Evolutionary conservation across 805 yeast species (phyloP).

Genomic region (Hanseniaspora hatyaiensis): DNA sequence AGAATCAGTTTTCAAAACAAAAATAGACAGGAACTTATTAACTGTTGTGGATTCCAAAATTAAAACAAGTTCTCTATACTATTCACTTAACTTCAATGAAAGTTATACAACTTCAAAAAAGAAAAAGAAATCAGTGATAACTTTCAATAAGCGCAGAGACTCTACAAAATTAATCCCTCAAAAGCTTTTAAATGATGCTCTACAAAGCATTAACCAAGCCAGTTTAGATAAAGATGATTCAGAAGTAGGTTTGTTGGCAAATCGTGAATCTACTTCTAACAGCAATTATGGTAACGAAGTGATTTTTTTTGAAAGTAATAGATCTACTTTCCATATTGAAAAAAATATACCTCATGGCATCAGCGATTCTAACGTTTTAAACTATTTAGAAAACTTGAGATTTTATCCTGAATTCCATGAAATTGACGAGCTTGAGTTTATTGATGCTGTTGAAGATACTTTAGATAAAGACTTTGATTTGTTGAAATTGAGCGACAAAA

Average conservation of each 20-base stretch:
- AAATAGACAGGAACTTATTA: neutral
- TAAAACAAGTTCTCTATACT: neutral
- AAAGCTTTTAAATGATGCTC: slow-evolving; percentile 13
- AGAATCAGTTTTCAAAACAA: neutral
- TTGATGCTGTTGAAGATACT: neutral
- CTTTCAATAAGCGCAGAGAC: neutral
- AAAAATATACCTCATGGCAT: neutral
- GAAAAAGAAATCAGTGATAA: neutral
- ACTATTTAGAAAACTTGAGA: neutral
- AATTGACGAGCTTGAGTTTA: neutral
- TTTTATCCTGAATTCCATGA: neutral
- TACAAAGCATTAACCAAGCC: slow-evolving; percentile 1
- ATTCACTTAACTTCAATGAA: too few species aligned
- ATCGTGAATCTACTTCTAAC: too few species aligned
- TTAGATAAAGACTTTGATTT: too few species aligned
- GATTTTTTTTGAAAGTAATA: neutral
- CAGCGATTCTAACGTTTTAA: neutral
- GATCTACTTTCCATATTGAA: neutral
- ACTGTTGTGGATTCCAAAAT: neutral
- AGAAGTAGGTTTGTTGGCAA: too few species aligned
- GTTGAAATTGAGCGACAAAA: too few species aligned
- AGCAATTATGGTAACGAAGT: neutral
- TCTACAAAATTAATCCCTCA: slow-evolving; percentile 4
- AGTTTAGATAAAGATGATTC: too few species aligned
- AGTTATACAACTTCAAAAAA: neutral